phyloP scores from a whole-genome alignment of 1,139 yeast genomes.

The Kodamaea anthophila region DNA sequence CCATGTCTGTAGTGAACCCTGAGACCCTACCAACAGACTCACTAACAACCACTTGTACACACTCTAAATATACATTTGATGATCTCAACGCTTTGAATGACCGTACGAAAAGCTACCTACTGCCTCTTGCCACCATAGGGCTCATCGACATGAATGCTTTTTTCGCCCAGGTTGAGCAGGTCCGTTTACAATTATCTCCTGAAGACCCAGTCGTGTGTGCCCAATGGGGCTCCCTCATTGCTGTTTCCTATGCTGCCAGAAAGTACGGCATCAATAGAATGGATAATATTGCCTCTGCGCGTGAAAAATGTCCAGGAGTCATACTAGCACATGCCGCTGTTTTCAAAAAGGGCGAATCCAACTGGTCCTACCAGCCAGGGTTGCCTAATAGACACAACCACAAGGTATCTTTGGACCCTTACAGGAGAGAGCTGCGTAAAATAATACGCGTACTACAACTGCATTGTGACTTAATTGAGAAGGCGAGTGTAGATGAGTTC shows the following conservation, averaged over 20 bases:
- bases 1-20: constrained; percentile 5
- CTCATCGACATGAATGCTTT: constrained; percentile 92
- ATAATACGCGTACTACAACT: constrained; percentile 56
- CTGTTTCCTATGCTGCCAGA: constrained; percentile 86
- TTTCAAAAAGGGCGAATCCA: constrained; percentile 76
- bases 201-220: constrained; percentile 89
- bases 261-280: constrained; percentile 74
- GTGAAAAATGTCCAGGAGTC: constrained; percentile 65
- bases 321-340: constrained; percentile 91
- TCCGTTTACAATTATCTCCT: constrained; percentile 55
- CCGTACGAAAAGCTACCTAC: constrained; percentile 39
- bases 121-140: constrained; percentile 76
- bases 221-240: constrained; percentile 87
- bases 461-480: constrained; percentile 66
- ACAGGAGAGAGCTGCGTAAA: constrained; percentile 79
- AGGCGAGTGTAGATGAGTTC: constrained; percentile 94
- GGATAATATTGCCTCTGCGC: constrained; percentile 65
- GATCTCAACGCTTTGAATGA: constrained; percentile 46
- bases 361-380: constrained; percentile 61
- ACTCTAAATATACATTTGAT: constrained; percentile 23
- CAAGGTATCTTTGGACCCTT: constrained; percentile 88
- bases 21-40: background rate
- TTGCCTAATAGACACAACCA: constrained; percentile 46
- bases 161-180: constrained; percentile 89
- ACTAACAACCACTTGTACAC: background rate